A percentile compares a stretch with the other conserved stretches of the same genome.
Conservation (phyloP, 768 basidiomycete genomes). For the Tulasnella sp. region DNA sequence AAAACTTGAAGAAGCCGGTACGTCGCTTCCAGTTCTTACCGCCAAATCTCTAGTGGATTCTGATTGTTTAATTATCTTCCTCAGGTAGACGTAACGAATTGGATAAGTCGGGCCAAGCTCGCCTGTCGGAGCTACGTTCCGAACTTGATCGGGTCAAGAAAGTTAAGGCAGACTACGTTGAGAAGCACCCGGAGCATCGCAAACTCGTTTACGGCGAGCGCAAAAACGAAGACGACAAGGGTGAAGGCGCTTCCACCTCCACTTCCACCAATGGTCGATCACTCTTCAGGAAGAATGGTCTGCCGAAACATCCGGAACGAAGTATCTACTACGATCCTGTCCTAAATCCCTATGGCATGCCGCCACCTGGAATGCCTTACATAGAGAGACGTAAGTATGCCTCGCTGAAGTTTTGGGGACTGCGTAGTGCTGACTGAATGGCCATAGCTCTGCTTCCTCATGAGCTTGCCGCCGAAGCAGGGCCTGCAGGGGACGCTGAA, state of each 20-base stretch:
- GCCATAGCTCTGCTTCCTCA: conserved; percentile 15
- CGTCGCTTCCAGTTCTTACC: conserved; percentile 40
- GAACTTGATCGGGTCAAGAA: conserved; percentile 77
- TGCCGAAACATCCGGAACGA: conserved; percentile 85
- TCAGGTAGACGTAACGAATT: conserved; percentile 33
- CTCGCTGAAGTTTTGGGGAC: not conserved
- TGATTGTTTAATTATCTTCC: not conserved
- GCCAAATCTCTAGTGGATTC: conserved; percentile 35
- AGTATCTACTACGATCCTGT: conserved; percentile 90
- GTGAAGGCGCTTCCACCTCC: conserved; percentile 44
- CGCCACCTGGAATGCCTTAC: conserved; percentile 98
- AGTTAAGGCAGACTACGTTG: conserved; percentile 88
- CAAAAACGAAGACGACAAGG: conserved; percentile 39
- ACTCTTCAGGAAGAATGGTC: conserved; percentile 76
- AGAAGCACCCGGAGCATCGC: conserved; percentile 89
- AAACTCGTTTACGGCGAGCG: conserved; percentile 62
- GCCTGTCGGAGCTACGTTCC: conserved; percentile 63
- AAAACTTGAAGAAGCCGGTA: conserved; percentile 35
- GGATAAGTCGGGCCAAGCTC: conserved; percentile 53
- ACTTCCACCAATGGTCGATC: conserved; percentile 52
- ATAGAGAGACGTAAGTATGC: conserved; percentile 69
- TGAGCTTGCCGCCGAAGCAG: conserved; percentile 21
- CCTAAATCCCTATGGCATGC: conserved; percentile 89
- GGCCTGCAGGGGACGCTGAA: not conserved
- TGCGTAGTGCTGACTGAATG: not conserved